These are phyloP conservation scores for Kodamaea sp. DNA, from an alignment of 1,139 yeast species.

Conservation along the genomic window DNA sequence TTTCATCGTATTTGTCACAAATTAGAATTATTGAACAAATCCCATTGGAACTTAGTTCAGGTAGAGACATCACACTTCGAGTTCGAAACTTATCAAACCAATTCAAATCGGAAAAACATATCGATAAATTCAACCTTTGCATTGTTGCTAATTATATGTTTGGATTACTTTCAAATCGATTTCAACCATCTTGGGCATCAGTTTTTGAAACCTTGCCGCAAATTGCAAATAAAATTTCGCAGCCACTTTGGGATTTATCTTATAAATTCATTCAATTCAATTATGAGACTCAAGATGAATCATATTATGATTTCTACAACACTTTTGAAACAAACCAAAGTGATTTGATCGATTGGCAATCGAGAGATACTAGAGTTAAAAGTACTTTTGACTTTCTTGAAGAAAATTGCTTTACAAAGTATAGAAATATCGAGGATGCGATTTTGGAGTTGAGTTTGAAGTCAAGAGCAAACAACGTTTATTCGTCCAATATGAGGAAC, in stretches of 20 bases:
- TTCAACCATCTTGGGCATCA: slow-evolving; percentile 85
- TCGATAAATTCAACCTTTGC: slow-evolving; percentile 30
- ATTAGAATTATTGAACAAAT: slow-evolving; percentile 64
- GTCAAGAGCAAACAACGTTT: slow-evolving; percentile 29
- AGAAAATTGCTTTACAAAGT: slow-evolving; percentile 20
- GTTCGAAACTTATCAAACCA: slow-evolving; percentile 57
- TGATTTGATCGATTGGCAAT: slow-evolving; percentile 26
- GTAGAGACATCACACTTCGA: slow-evolving; percentile 72
- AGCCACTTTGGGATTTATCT: slow-evolving; percentile 56
- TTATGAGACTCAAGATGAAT: slow-evolving; percentile 19
- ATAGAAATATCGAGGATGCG: slow-evolving; percentile 23
- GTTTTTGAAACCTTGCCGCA: slow-evolving; percentile 58
- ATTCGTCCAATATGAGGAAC: slow-evolving; percentile 40
- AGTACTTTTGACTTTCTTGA: slow-evolving; percentile 24
- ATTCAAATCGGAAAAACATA: slow-evolving; percentile 38
- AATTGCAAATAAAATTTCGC: slow-evolving; percentile 42
- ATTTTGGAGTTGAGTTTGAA: slow-evolving; percentile 34
- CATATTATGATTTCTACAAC: slow-evolving; percentile 12
- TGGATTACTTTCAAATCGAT: slow-evolving; percentile 71
- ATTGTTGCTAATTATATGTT: slow-evolving; percentile 57
- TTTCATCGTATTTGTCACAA: slow-evolving; percentile 36
- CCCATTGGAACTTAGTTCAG: slow-evolving; percentile 64
- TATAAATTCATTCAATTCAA: slow-evolving; percentile 37
- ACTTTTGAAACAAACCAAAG: slow-evolving; percentile 18
- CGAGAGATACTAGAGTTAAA: slow-evolving; percentile 28